Evolutionary conservation across 495 filamentous ascomycete species (phyloP).

Genomic region (Penicillium desertorum): DNA sequence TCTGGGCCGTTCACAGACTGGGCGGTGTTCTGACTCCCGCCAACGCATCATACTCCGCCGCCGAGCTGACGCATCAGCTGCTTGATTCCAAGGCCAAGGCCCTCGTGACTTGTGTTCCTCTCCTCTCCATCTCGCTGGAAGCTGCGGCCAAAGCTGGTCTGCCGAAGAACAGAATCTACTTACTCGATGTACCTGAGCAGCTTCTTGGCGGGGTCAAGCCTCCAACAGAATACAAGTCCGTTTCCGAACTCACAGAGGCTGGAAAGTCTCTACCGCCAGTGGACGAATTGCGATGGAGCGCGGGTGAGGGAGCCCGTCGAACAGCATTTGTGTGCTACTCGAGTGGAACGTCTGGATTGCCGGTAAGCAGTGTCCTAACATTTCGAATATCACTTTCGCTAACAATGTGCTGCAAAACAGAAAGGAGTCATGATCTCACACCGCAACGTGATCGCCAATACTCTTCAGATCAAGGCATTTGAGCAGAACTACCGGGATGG

Average conservation of each 20-base stretch:
- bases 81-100: slow-evolving; percentile 71
- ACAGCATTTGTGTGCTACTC: slow-evolving; percentile 88
- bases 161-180: slow-evolving; percentile 68
- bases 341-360: slow-evolving; percentile 83
- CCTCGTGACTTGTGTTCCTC: slow-evolving; percentile 76
- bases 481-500: slow-evolving; percentile 50
- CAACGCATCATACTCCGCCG: slow-evolving; percentile 76
- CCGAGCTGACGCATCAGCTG: slow-evolving; percentile 77
- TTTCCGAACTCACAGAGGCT: slow-evolving; percentile 64
- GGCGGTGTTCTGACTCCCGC: slow-evolving; percentile 75
- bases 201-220: slow-evolving; percentile 47
- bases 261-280: slow-evolving; percentile 62
- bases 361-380: slow-evolving; percentile 50
- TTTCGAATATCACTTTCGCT: background rate
- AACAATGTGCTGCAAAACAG: slow-evolving; percentile 35
- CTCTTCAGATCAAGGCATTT: slow-evolving; percentile 59
- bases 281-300: slow-evolving; percentile 65
- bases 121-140: slow-evolving; percentile 67
- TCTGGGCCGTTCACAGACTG: slow-evolving; percentile 74
- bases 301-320: slow-evolving; percentile 73
- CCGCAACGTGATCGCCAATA: slow-evolving; percentile 83
- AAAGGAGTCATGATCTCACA: slow-evolving; percentile 97
- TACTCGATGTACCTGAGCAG: slow-evolving; percentile 64
- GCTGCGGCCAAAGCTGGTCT: slow-evolving; percentile 68
- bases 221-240: slow-evolving; percentile 61